Evolutionary conservation across 2,329 filamentous ascomycete genomes (phyloP).

Genomic region (Rutstroemia sydowiana): DNA sequence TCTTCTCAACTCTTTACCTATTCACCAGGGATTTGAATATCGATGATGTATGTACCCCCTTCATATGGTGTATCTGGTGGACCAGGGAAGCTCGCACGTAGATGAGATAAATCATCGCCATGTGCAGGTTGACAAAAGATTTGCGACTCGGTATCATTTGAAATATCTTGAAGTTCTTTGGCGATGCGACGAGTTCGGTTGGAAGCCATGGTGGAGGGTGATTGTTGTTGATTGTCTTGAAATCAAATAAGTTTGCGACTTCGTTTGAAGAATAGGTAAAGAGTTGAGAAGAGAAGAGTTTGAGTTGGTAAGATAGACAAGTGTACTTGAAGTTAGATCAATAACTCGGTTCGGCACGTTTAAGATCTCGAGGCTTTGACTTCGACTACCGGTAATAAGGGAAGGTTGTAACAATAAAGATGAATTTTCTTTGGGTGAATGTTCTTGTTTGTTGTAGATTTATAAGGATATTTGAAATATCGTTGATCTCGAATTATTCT

Average conservation of each 20-base stretch:
- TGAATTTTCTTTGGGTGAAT: no score
- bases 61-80: conserved; percentile 93
- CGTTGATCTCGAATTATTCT: no score
- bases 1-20: no score
- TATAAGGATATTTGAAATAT: no score
- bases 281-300: not conserved
- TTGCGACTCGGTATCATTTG: conserved; percentile 66
- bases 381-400: no score
- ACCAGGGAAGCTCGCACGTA: conserved; percentile 75
- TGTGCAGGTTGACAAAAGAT: conserved; percentile 62
- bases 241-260: not conserved
- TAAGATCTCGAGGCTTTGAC: no score
- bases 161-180: conserved; percentile 72
- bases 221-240: not conserved
- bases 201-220: conserved; percentile 23
- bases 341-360: no score
- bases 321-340: no score
- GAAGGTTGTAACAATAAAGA: no score
- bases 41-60: conserved; percentile 72
- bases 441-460: no score
- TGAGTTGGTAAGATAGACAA: no score
- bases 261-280: not conserved
- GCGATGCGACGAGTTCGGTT: conserved; percentile 47
- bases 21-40: conserved; percentile 89
- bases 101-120: conserved; percentile 63